These are phyloP conservation scores for Magnaporthiopsis poae DNA, from an alignment of 2,329 filamentous ascomycete species.

Conservation along the genomic window DNA sequence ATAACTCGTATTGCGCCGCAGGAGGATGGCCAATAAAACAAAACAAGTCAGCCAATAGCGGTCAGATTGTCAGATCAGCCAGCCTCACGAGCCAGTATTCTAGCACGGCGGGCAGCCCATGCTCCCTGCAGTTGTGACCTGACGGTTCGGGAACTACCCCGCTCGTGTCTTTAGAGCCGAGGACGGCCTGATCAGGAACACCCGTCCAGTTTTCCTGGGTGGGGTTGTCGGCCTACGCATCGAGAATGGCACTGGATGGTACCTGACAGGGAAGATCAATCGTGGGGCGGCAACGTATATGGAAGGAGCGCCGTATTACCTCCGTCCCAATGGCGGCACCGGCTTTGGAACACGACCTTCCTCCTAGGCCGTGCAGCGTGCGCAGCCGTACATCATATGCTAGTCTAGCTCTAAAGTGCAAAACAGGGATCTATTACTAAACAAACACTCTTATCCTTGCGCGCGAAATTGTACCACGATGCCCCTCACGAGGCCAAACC, in stretches of 20 bases:
- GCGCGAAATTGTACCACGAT: background rate
- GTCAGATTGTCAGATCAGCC: background rate
- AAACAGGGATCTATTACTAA: background rate
- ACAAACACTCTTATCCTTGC: background rate
- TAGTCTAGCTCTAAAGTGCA: too few species aligned
- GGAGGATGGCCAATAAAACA: background rate
- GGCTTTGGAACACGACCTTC: constrained; percentile 35
- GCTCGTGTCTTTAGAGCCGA: constrained; percentile 31
- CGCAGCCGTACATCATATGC: too few species aligned
- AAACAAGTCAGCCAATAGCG: background rate
- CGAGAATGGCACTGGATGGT: constrained; percentile 38
- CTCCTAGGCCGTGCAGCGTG: too few species aligned
- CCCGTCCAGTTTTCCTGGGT: constrained; percentile 37
- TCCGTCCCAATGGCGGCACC: constrained; percentile 40
- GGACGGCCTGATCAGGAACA: constrained; percentile 39
- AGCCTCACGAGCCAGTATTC: background rate
- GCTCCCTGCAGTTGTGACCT: background rate
- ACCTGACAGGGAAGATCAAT: constrained; percentile 17
- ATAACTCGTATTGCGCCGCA: background rate
- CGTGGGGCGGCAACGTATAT: background rate
- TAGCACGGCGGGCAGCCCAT: background rate
- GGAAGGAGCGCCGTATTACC: constrained; percentile 2
- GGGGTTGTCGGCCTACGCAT: constrained; percentile 27
- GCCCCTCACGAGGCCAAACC: too few species aligned
- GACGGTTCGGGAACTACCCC: constrained; percentile 8